These are phyloP conservation scores for Huiozyma sinensis DNA, from an alignment of 805 yeast species.

Conservation along the genomic window DNA sequence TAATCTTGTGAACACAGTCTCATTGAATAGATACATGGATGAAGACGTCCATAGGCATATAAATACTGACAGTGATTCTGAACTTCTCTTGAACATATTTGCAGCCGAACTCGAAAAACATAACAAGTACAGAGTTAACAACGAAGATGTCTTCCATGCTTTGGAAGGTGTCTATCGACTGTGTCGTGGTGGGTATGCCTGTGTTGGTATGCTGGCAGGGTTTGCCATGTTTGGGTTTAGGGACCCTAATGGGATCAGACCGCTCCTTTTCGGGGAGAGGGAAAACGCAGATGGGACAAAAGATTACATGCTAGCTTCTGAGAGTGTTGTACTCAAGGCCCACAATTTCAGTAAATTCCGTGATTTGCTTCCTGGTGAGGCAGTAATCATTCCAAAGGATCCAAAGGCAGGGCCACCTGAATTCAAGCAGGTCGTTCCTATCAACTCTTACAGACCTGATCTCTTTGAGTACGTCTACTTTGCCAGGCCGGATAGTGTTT, in stretches of 20 bases:
- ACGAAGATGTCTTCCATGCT: conserved; percentile 79
- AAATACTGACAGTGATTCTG: conserved; percentile 94
- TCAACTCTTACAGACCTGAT: conserved; percentile 80
- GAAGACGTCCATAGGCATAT: conserved; percentile 94
- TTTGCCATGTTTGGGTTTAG: conserved; percentile 92
- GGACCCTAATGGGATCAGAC: conserved; percentile 95
- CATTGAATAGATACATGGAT: conserved; percentile 70
- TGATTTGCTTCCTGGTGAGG: conserved; percentile 91
- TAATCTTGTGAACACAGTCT: conserved; percentile 78
- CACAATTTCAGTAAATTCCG: conserved; percentile 72
- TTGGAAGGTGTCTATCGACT: conserved; percentile 67
- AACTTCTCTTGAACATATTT: conserved; percentile 76
- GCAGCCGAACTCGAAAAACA: conserved; percentile 86
- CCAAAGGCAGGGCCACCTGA: conserved; percentile 50
- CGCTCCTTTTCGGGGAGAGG: conserved; percentile 80
- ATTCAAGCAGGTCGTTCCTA: conserved; percentile 75
- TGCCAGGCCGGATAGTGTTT: conserved; percentile 93
- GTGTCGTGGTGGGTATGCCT: conserved; percentile 95
- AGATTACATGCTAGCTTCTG: conserved; percentile 93
- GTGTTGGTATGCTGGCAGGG: conserved; percentile 91
- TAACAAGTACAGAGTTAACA: conserved; percentile 88
- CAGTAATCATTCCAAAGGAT: conserved; percentile 81
- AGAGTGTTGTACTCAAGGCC: conserved; percentile 88
- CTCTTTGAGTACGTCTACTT: conserved; percentile 95
- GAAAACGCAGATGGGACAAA: conserved; percentile 50